Conservation (phyloP, 2,329 filamentous ascomycete species). For the Botrytis pseudocinerea region DNA sequence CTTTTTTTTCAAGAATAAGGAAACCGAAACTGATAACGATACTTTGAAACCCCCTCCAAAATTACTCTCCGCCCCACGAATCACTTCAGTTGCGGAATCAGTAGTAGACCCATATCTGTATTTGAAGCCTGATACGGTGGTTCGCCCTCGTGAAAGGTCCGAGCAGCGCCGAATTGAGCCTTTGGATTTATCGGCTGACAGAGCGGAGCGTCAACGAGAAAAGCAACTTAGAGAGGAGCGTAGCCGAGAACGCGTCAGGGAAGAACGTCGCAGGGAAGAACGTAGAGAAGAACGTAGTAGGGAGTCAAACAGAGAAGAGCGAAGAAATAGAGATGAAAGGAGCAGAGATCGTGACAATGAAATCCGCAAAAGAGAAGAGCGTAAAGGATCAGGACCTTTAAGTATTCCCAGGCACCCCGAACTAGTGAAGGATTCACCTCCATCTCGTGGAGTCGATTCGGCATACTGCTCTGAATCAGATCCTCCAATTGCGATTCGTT, state of each 20-base stretch:
- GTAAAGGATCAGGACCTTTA: constrained; percentile 1
- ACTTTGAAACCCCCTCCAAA: constrained; percentile 10
- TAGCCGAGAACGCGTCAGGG: not conserved
- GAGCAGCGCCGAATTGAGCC: constrained; percentile 5
- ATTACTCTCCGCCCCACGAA: constrained; percentile 1
- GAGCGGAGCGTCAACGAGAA: constrained; percentile 1
- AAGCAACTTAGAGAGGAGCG: constrained; percentile 11
- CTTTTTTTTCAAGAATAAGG: constrained; percentile 38
- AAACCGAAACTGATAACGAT: constrained; percentile 29
- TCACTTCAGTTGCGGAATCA: constrained; percentile 24
- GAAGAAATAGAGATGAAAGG: not conserved
- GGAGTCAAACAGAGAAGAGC: not conserved
- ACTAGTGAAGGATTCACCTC: constrained; percentile 30
- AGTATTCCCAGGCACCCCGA: constrained; percentile 25
- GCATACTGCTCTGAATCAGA: constrained; percentile 41
- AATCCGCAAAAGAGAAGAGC: not conserved
- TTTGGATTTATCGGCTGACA: constrained; percentile 8
- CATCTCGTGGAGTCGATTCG: constrained; percentile 40
- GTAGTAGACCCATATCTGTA: constrained; percentile 18
- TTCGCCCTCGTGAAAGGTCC: constrained; percentile 5
- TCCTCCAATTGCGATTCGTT: constrained; percentile 27
- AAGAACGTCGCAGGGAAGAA: not conserved
- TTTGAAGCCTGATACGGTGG: constrained; percentile 27
- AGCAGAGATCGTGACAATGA: not conserved
- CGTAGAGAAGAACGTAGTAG: not conserved